Base-by-base conservation (phyloP, 2,329 filamentous ascomycete genomes). In the Botrytis medusae region DNA sequence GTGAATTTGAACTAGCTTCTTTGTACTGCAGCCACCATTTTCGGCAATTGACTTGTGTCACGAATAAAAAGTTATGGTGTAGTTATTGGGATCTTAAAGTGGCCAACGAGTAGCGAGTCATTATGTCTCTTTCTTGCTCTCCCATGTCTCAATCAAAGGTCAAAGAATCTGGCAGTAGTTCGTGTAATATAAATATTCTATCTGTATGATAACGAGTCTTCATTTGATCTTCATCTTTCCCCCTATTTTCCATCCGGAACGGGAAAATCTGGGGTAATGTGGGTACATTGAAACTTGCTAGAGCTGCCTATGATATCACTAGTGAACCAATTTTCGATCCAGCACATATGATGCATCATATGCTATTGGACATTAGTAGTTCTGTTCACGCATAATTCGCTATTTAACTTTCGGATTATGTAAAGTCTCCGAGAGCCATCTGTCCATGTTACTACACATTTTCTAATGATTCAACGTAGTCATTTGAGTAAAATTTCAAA, bases 131-230 rank as follows among this genome's bases (percentile, higher is more conserved):
- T 59, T 2, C 29, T 59, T 59, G 29, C 54, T n/a, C 54, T 29
- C 29, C 32, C 3, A 4, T 2, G 1, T 20, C 29, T 59, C 1
- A 4, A 4, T 18, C 16, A 32, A 20, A 0, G 0, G 32, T 32
- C 1, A 32, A 9, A n/a, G 20, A 2, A 32, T 9, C n/a, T 20
- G 18, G 2, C 29, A 32, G 54, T 25, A 37, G 4, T 22, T 60
- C 20, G 14, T 51, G 48, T 6, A n/a, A n/a, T 16, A 54, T n/a
- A 12, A 16, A n/a, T 16, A 2, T 0, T 54, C 12, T 54, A 12
- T 54, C 48, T n/a, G 14, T 12, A 0, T 51, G 25, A n/a, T n/a
- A 7, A 8, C 3, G 25, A 16, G 12, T n/a, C 10, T 16, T 54
- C 12, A 6, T 16, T n/a, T 54, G 48, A n/a, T 54, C 12, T n/a